Conservation (phyloP, 1,284 basidiomycete species). For the Melanopsichium pennsylvanicum region DNA sequence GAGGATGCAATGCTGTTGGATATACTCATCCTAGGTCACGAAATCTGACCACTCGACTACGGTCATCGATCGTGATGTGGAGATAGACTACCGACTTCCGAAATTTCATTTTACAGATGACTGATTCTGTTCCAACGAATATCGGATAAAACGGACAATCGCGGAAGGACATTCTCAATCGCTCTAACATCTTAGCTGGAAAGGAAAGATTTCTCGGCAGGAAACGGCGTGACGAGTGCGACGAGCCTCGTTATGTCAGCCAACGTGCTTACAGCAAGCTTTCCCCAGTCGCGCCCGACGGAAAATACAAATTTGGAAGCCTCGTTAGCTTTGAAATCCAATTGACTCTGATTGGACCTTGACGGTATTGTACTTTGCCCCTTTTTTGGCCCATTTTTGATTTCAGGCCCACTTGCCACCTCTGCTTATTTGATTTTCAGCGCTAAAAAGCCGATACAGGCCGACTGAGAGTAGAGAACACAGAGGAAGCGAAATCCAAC, state of each 20-base stretch:
- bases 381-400: no score
- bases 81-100: constrained; percentile 9
- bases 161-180: background rate
- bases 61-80: constrained; percentile 1
- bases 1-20: background rate
- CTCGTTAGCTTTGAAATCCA: constrained; percentile 25
- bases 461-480: constrained; percentile 9
- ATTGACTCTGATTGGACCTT: constrained; percentile 19
- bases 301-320: background rate
- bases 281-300: background rate
- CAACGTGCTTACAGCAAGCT: constrained; percentile 11
- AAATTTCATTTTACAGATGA: no score
- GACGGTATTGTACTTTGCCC: no score
- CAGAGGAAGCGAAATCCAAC: background rate
- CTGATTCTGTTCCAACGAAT: no score
- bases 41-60: no score
- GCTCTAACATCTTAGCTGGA: constrained; percentile 5
- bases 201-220: background rate
- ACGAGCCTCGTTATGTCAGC: constrained; percentile 33
- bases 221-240: constrained; percentile 24
- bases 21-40: background rate
- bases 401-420: background rate
- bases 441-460: constrained; percentile 27
- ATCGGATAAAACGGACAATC: background rate
- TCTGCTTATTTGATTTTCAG: background rate